Evolutionary conservation across 176 grass and related monocot species (phyloP).

Genomic region (Eragrostis curvula): DNA sequence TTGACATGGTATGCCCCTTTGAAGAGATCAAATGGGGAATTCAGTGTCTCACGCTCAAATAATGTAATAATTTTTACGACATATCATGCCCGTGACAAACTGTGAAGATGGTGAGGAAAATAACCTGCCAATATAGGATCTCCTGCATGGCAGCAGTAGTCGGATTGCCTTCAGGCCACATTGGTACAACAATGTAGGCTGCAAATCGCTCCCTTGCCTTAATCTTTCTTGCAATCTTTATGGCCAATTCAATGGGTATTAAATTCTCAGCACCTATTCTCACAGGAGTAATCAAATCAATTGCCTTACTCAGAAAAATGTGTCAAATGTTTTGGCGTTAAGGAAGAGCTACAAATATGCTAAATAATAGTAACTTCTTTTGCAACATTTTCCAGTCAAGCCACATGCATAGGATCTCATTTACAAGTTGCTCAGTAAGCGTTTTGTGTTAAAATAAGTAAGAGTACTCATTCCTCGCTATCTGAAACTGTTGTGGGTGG

Average conservation of each 20-base stretch:
- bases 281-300: conserved; percentile 20
- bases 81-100: not conserved
- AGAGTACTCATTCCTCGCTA: not conserved
- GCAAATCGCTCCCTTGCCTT: conserved; percentile 71
- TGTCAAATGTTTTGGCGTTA: not conserved
- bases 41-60: conserved; percentile 4
- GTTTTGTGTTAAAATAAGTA: not conserved
- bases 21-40: conserved; percentile 15
- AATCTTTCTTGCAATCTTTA: conserved; percentile 94
- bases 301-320: not conserved
- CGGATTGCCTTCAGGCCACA: conserved; percentile 95
- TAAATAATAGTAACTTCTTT: not conserved
- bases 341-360: not conserved
- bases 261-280: conserved; percentile 79
- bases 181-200: conserved; percentile 89
- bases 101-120: not conserved
- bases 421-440: not conserved
- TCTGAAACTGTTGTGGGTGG: too few relatives aligned
- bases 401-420: too few relatives aligned
- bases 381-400: not conserved
- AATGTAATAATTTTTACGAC: not conserved
- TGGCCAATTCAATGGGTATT: conserved; percentile 88
- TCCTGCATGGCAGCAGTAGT: conserved; percentile 79
- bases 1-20: conserved; percentile 77
- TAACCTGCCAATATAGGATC: conserved; percentile 97